Evolutionary conservation across 1,139 yeast genomes (phyloP).

Genomic region (Candida sanyaensis): DNA sequence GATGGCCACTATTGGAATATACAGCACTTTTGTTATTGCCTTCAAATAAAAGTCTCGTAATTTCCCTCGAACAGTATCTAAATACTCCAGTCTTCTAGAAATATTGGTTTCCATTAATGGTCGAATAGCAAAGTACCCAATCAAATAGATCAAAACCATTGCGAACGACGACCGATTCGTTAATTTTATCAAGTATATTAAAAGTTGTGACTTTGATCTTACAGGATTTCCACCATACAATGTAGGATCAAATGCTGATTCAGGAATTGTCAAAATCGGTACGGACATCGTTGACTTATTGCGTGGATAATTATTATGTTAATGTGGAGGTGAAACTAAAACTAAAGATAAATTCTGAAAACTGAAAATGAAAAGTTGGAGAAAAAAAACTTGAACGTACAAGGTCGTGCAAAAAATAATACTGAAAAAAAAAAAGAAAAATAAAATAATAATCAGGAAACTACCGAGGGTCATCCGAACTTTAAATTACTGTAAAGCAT

Average conservation of each 20-base stretch:
- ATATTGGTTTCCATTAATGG: constrained; percentile 39
- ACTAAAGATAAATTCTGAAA: background rate
- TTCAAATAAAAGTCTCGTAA: constrained; percentile 41
- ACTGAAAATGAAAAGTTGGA: background rate
- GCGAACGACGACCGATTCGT: constrained; percentile 40
- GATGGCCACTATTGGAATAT: constrained; percentile 45
- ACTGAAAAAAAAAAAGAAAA: too few species aligned
- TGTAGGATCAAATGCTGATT: constrained; percentile 40
- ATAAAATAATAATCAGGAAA: background rate
- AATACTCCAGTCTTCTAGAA: constrained; percentile 33
- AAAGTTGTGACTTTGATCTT: constrained; percentile 27
- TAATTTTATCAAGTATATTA: constrained; percentile 31
- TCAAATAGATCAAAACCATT: constrained; percentile 30
- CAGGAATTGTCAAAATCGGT: constrained; percentile 46
- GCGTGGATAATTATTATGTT: background rate
- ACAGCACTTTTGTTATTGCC: constrained; percentile 34
- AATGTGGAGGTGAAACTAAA: background rate
- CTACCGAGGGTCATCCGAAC: background rate
- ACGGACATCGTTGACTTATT: constrained; percentile 17
- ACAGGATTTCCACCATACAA: constrained; percentile 20
- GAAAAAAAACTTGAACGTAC: background rate
- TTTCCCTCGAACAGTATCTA: constrained; percentile 34
- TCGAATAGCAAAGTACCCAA: constrained; percentile 34
- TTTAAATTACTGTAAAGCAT: too few species aligned
- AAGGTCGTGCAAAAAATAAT: background rate